Conservation (phyloP, 768 basidiomycete genomes). For the Filobasidium floriforme region DNA sequence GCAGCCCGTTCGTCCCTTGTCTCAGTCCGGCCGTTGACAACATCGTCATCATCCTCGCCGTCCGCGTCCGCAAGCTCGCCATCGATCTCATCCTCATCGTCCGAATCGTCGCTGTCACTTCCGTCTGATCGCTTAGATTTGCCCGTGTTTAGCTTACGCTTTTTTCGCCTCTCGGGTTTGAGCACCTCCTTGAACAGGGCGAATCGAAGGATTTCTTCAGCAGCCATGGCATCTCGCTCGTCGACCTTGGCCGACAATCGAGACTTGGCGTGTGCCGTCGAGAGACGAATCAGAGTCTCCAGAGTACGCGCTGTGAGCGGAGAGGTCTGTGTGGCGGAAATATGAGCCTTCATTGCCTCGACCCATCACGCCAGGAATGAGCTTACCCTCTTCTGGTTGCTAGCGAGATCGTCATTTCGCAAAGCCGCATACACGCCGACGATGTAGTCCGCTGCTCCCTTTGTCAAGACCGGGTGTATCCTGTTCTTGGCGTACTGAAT, state of each 20-base stretch:
- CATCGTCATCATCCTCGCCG: constrained; percentile 60
- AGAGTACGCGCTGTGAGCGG: constrained; percentile 96
- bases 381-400: constrained; percentile 73
- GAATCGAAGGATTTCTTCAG: constrained; percentile 91
- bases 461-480: constrained; percentile 72
- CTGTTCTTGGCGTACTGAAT: constrained; percentile 94
- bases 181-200: constrained; percentile 96
- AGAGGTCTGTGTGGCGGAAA: constrained; percentile 60
- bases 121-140: constrained; percentile 46
- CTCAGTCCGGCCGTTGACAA: constrained; percentile 61
- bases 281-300: constrained; percentile 93
- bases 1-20: constrained; percentile 48
- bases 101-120: constrained; percentile 49
- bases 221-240: constrained; percentile 73
- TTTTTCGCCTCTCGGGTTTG: constrained; percentile 69
- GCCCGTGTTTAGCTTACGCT: constrained; percentile 73
- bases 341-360: neutral
- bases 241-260: constrained; percentile 79
- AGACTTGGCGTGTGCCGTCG: constrained; percentile 95
- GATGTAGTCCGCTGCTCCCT: constrained; percentile 89
- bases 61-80: constrained; percentile 54
- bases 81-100: constrained; percentile 48
- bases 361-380: too few relatives aligned
- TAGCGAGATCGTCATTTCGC: constrained; percentile 83
- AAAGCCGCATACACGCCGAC: constrained; percentile 84